A percentile compares a stretch with the other conserved stretches of the same genome.
Conservation (phyloP, 495 filamentous ascomycete species). For the Neurospora intermedia region DNA sequence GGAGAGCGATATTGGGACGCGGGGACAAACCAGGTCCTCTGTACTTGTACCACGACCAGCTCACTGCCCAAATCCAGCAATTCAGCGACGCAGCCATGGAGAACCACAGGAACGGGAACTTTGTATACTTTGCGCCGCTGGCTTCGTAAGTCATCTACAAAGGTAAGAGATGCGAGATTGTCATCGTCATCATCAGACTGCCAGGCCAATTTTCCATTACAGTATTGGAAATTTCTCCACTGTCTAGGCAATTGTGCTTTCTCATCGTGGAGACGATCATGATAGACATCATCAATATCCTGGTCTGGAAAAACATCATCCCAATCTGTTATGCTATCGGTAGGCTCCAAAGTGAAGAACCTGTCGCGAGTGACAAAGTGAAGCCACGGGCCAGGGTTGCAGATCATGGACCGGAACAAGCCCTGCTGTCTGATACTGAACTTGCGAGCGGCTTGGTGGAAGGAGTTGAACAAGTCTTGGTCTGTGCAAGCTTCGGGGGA, state of each 20-base stretch:
- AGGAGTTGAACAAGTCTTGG: background rate
- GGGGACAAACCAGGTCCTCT: constrained; percentile 16
- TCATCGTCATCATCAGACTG: background rate
- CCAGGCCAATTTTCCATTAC: constrained; percentile 23
- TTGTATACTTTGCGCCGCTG: constrained; percentile 18
- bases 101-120: constrained; percentile 3
- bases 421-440: constrained; percentile 4
- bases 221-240: constrained; percentile 5
- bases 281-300: background rate
- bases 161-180: background rate
- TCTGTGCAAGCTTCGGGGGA: background rate
- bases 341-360: background rate
- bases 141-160: constrained; percentile 20
- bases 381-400: background rate
- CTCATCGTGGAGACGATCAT: background rate
- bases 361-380: background rate
- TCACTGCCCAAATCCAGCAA: constrained; percentile 19
- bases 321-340: background rate
- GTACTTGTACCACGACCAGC: constrained; percentile 14
- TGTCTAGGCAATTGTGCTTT: too few relatives aligned
- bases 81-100: background rate
- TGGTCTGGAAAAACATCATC: background rate
- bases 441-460: background rate
- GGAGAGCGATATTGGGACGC: background rate
- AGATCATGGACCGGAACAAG: constrained; percentile 1